A percentile compares a stretch with the other conserved stretches of the same genome.
Conservation (phyloP, 352 stramenopile genomes). For the Peronospora belbahrii region DNA sequence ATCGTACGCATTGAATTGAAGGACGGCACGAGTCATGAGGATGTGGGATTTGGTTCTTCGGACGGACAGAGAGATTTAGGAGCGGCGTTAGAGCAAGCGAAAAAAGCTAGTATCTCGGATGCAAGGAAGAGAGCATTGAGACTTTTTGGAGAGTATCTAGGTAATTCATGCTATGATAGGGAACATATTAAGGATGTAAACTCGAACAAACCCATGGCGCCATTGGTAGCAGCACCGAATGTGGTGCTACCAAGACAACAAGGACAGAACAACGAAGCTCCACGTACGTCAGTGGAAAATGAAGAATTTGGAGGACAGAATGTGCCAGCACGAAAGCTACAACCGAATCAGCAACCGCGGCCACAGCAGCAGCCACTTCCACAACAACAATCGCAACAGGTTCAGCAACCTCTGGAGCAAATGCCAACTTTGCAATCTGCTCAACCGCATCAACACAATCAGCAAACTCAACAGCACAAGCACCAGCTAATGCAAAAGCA, state of each 20-base stretch:
- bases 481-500: constrained; percentile 5
- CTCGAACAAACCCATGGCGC: constrained; percentile 34
- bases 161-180: constrained; percentile 85
- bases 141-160: constrained; percentile 80
- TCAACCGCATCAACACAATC: constrained; percentile 1
- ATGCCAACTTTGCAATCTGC: no score
- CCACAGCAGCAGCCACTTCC: constrained; percentile 1
- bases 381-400: constrained; percentile 6
- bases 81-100: constrained; percentile 72
- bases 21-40: constrained; percentile 76
- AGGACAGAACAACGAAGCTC: not conserved
- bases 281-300: not conserved
- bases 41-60: constrained; percentile 72
- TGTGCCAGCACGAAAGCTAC: not conserved
- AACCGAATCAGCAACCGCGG: constrained; percentile 8
- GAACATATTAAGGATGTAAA: constrained; percentile 78
- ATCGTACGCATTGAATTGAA: constrained; percentile 82
- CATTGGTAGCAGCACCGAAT: constrained; percentile 12
- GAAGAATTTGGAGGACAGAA: constrained; percentile 1
- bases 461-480: constrained; percentile 4
- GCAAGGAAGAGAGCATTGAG: constrained; percentile 68
- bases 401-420: no score
- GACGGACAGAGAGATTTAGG: constrained; percentile 72
- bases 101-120: constrained; percentile 85
- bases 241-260: constrained; percentile 18